Percentiles rank a stretch among this genome's conserved stretches.
These are phyloP conservation scores for Fusarium subtropicale DNA, from an alignment of 2,329 filamentous ascomycete species.

Conservation along the genomic window DNA sequence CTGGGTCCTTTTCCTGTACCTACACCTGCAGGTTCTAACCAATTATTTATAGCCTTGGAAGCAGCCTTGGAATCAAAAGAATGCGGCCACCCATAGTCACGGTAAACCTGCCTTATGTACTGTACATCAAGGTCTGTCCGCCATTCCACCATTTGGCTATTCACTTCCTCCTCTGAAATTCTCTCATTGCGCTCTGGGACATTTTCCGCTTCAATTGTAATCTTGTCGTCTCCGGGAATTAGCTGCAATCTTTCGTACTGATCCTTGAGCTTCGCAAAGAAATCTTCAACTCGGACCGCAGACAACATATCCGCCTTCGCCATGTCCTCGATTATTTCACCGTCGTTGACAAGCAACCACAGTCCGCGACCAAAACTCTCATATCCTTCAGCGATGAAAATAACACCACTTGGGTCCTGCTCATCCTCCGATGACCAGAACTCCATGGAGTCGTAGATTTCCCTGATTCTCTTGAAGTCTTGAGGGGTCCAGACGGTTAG, in stretches of 20 bases:
- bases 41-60: neutral
- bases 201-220: neutral
- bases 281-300: neutral
- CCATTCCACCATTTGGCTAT: neutral
- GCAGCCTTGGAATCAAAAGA: neutral
- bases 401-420: neutral
- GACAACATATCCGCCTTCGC: fast-evolving
- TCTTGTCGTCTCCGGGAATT: neutral
- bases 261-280: neutral
- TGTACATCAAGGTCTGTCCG: slow-evolving; percentile 8
- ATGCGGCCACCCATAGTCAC: neutral
- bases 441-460: neutral
- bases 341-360: neutral
- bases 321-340: neutral
- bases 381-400: neutral
- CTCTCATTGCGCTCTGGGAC: neutral
- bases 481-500: neutral
- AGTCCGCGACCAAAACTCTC: neutral
- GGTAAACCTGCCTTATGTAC: slow-evolving; percentile 7
- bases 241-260: neutral
- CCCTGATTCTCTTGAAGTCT: neutral
- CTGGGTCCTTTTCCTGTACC: neutral
- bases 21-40: neutral
- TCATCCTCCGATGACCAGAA: neutral
- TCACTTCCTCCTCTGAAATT: neutral